Evolutionary conservation across 2,329 filamentous ascomycete species (phyloP), one percentile per base, ranked within the genome.

Genomic region (Aspergillus nomiae): DNA sequence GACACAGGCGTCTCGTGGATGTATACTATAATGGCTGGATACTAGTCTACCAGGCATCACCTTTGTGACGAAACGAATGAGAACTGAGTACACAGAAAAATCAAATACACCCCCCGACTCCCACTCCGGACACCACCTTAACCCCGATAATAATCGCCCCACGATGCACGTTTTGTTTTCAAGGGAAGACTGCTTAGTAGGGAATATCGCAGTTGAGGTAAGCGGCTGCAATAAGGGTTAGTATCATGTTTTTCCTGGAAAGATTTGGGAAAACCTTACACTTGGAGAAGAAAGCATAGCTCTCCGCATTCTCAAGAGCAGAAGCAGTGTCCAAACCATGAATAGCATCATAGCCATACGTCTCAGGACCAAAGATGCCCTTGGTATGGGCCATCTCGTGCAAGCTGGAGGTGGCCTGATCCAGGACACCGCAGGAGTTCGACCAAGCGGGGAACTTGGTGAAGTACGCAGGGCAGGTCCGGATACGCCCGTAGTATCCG

Each of bases 301-400:
- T 59, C 48, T 59, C 58, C 9, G 58, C 58, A 54, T 59, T 59
- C 19, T 51, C 24, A 26, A 59, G 21, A 2, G 58, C 58, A 12
- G 46, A 10, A 28, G 12, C 8, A 3, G 48, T 0, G n/a, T 34
- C 21, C 36, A 59, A 30, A 8, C 24, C 8, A 26, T 59, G 58
- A 1, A 59, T n/a, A 2, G 32, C 24, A 59, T 59, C 26, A 9
- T 53, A 59, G 12, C 58, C 58, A 54, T 59, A 59, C 6, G 58
- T 59, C 48, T 59, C 58, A 6, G 36, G 32, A 3, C 58, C 58
- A 21, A 38, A 59, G 26, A 59, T 54, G 11, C 48, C 58, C 58
- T 59, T 59, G 6, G 58, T 59, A 54, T 59, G 58, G 6, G 58
- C 58, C 58, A 59, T 53, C 48, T 59, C 58, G 19, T 59, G 58